Evolutionary conservation across 768 basidiomycete genomes (phyloP).

Genomic region (Tulasnella sp.): DNA sequence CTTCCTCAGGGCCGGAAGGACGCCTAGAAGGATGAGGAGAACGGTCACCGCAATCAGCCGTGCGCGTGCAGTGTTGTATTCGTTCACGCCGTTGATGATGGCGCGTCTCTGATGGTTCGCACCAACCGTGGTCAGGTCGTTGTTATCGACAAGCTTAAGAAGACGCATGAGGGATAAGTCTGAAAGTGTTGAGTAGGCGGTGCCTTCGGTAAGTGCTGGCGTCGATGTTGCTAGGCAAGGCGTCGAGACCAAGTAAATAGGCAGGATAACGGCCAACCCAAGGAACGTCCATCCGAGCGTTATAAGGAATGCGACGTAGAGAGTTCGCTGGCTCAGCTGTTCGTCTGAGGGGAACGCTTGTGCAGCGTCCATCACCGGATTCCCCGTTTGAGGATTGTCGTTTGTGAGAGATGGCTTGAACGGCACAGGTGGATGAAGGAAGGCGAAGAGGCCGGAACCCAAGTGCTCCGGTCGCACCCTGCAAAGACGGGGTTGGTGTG

Average conservation of each 20-base stretch:
- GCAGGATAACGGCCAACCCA: conserved; percentile 59
- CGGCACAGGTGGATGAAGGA: conserved; percentile 60
- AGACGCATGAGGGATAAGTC: conserved; percentile 70
- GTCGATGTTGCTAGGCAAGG: conserved; percentile 56
- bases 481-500: conserved; percentile 1
- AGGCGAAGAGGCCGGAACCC: conserved; percentile 48
- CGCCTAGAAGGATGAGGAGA: conserved; percentile 48
- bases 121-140: conserved; percentile 23
- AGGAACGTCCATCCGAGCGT: conserved; percentile 57
- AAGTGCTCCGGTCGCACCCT: conserved; percentile 59
- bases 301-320: conserved; percentile 57
- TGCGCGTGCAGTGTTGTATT: conserved; percentile 38
- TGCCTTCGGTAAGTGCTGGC: conserved; percentile 37
- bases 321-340: conserved; percentile 55
- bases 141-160: conserved; percentile 41
- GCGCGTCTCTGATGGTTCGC: conserved; percentile 30
- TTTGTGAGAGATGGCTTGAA: conserved; percentile 48
- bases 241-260: conserved; percentile 55
- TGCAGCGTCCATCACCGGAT: conserved; percentile 41
- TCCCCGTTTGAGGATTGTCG: conserved; percentile 46
- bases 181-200: conserved; percentile 55
- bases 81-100: conserved; percentile 28
- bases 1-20: conserved; percentile 54
- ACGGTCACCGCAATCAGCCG: conserved; percentile 61
- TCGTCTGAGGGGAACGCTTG: conserved; percentile 64